Conservation (phyloP, 208 protist species). For the Paratrypanosoma confusum region DNA sequence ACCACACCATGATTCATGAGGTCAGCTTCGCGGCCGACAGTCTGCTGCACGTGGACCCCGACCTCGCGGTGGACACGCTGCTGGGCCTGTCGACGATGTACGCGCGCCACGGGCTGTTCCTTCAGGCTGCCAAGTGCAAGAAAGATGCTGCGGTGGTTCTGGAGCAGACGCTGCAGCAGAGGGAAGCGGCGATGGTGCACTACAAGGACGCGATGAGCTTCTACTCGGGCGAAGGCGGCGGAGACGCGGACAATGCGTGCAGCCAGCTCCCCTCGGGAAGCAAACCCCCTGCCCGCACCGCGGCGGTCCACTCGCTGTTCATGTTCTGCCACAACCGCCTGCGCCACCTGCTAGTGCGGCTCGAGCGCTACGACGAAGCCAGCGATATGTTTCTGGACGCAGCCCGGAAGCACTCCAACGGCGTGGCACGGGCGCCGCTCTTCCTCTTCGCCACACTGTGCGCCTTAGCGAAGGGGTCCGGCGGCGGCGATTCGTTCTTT, state of each 20-base stretch:
- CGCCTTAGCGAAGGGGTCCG: constrained; percentile 39
- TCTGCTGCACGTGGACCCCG: constrained; percentile 38
- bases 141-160: constrained; percentile 46
- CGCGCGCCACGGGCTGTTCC: constrained; percentile 15
- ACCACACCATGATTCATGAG: constrained; percentile 35
- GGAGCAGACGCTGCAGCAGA: constrained; percentile 28
- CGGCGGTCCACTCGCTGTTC: background rate
- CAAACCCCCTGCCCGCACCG: constrained; percentile 26
- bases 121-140: constrained; percentile 59
- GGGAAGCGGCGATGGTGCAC: constrained; percentile 25
- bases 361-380: constrained; percentile 34
- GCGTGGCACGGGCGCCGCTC: constrained; percentile 30
- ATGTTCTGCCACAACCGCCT: constrained; percentile 46
- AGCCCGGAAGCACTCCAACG: constrained; percentile 12
- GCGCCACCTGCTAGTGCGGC: constrained; percentile 23
- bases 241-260: no score
- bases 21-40: constrained; percentile 40
- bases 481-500: constrained; percentile 41
- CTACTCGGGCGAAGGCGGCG: no score
- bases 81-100: constrained; percentile 28
- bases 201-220: constrained; percentile 39
- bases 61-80: constrained; percentile 40
- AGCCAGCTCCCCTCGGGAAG: no score
- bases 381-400: constrained; percentile 36
- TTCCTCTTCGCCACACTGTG: constrained; percentile 47